A percentile compares a stretch with the other conserved stretches of the same genome.
These are phyloP conservation scores for Chlorella sorokiniana DNA, from an alignment of 139 green algal species.

Conservation along the genomic window DNA sequence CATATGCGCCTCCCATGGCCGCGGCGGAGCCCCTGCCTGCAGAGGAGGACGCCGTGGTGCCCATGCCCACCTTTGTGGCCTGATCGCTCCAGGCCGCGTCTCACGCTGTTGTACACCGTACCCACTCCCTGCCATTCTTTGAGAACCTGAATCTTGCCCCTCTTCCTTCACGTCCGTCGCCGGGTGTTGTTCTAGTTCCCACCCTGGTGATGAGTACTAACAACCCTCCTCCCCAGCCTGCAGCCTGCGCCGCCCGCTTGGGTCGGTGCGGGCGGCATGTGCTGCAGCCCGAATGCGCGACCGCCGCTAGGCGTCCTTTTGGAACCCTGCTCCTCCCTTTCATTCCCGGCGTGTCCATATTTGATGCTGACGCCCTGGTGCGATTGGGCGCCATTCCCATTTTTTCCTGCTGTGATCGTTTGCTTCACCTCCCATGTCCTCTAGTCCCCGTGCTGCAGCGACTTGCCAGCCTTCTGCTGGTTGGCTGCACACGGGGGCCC, in stretches of 20 bases:
- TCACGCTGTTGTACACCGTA: neutral
- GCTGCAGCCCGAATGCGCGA: neutral
- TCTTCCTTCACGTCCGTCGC: neutral
- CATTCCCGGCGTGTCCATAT: neutral
- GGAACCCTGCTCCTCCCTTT: neutral
- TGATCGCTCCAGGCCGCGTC: neutral
- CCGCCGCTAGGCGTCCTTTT: neutral
- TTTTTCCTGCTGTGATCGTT: conserved; percentile 15
- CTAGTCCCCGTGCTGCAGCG: neutral
- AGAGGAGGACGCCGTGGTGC: conserved; percentile 22
- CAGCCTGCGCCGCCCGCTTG: too few relatives aligned
- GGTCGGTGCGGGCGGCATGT: too few relatives aligned
- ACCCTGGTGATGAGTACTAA: neutral
- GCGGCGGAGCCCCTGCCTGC: neutral
- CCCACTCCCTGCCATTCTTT: neutral
- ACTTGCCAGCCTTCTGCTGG: neutral
- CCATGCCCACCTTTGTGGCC: conserved; percentile 7
- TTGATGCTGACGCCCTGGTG: conserved; percentile 1
- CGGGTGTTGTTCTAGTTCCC: neutral
- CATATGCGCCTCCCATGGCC: neutral
- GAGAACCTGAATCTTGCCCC: neutral
- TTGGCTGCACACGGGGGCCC: neutral
- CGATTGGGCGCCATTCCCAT: neutral
- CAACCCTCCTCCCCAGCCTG: too few relatives aligned
- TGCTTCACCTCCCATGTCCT: neutral